These are phyloP conservation scores for Hemileia vastatrix DNA, from an alignment of 1,284 basidiomycete species.

Conservation along the genomic window DNA sequence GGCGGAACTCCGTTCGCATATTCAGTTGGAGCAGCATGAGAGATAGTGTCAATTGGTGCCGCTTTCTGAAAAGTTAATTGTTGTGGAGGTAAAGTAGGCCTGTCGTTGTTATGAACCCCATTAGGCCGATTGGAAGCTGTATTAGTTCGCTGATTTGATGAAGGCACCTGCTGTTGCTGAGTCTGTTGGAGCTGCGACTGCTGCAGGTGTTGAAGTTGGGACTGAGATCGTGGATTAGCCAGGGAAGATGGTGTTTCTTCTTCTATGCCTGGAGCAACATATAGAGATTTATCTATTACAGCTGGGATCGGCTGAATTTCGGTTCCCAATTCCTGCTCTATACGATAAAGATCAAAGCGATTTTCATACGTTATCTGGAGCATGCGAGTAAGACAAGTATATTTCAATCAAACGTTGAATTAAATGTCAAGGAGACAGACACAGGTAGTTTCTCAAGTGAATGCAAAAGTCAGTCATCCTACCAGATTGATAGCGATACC, in stretches of 20 bases:
- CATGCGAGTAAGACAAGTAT: too few species aligned
- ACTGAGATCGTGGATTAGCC: background rate
- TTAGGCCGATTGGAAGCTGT: too few species aligned
- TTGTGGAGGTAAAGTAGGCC: constrained; percentile 22
- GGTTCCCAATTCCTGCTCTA: constrained; percentile 95
- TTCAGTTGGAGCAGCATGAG: constrained; percentile 21
- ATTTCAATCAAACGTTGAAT: too few species aligned
- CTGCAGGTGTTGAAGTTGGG: background rate
- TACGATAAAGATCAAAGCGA: constrained; percentile 91
- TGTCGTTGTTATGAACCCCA: constrained; percentile 11
- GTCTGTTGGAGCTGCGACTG: background rate
- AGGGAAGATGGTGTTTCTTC: background rate
- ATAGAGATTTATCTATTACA: constrained; percentile 81
- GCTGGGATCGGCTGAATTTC: constrained; percentile 95
- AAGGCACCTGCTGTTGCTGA: constrained; percentile 3
- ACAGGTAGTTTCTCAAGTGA: background rate
- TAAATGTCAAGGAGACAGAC: background rate
- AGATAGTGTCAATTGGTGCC: constrained; percentile 21
- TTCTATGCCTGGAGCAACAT: constrained; percentile 55
- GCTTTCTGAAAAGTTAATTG: constrained; percentile 23
- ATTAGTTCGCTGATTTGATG: too few species aligned
- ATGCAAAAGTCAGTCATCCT: constrained; percentile 40
- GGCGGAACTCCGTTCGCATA: constrained; percentile 14
- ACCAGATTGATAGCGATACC: constrained; percentile 94
- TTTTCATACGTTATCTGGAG: constrained; percentile 67